Evolutionary conservation across 768 basidiomycete genomes (phyloP), one percentile per base, ranked within the genome.

Genomic region (Cystoderma amianthinum): DNA sequence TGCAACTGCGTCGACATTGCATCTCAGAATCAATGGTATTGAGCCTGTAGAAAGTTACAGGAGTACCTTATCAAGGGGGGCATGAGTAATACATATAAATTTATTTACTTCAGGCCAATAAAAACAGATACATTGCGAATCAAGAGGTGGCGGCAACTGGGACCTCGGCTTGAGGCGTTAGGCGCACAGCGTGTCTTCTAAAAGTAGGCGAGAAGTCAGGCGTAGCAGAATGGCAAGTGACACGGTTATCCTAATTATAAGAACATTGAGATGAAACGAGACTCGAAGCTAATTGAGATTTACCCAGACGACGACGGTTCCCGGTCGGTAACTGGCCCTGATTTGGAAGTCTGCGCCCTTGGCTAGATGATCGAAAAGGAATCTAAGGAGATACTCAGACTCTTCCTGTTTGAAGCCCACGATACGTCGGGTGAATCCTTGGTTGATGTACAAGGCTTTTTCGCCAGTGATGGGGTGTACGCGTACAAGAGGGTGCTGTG

Each of bases 401-500:
- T 78, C 77, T 47, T 78, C 75, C 7, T 60, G 33, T 44, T 71
- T 73, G 62, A 64, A 76, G 4, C 77, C 76, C 33, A 77, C 74
- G 52, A 79, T 78, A 47, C 62, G 64, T 21, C 59, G 56, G 2
- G 76, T 76, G 63, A 78, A 78, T 21, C 69, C 72, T 40, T 64
- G 66, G 57, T 78, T 78, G 58, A 80, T 60, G 50, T 74, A 78
- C 15, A 81, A 60, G 1, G 72, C 73, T 57, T 80, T 78, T 53
- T 78, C 72, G n/a, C 76, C 76, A 0, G 80, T 81, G 1, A 71
- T 73, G 13, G 79, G 80, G 54, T 80, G 79, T 11, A 64, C 59
- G 43, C 78, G 71, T 44, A 80, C 76, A 48, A 77, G 40, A 4
- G 75, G 73, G 55, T 76, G 77, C 69, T 71, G 47, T n/a, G n/a